Conservation (phyloP, 2,329 filamentous ascomycete genomes). For the Teratosphaeriaceae sp. region DNA sequence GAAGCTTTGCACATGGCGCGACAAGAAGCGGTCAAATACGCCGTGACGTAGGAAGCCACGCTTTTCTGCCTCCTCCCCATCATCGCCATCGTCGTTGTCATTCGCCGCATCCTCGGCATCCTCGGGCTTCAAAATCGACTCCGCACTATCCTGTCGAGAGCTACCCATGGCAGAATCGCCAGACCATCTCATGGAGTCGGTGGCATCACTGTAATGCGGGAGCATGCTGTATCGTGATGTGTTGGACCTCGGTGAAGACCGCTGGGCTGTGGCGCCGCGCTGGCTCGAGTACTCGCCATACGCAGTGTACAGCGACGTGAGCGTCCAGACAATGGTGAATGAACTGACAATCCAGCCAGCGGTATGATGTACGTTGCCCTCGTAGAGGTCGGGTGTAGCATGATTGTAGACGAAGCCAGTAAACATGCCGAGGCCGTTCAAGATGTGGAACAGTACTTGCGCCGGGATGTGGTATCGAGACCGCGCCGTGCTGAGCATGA, state of each 20-base stretch:
- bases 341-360: slow-evolving; percentile 78
- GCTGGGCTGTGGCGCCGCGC: slow-evolving; percentile 6
- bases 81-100: slow-evolving; percentile 14
- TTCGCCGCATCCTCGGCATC: slow-evolving; percentile 13
- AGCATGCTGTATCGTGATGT: too few species aligned
- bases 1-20: slow-evolving; percentile 16
- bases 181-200: slow-evolving; percentile 29
- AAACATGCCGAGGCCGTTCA: slow-evolving; percentile 53
- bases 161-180: slow-evolving; percentile 32
- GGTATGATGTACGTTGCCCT: slow-evolving; percentile 80
- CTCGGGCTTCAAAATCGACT: slow-evolving; percentile 19
- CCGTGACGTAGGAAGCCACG: slow-evolving; percentile 38
- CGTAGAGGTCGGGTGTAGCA: slow-evolving; percentile 78
- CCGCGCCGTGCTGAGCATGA: slow-evolving; percentile 77
- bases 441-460: slow-evolving; percentile 52
- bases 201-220: slow-evolving; percentile 16
- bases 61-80: slow-evolving; percentile 23
- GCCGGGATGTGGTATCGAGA: slow-evolving; percentile 65
- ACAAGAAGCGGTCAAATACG: slow-evolving; percentile 20
- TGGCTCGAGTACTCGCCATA: slow-evolving; percentile 32
- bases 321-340: slow-evolving; percentile 62
- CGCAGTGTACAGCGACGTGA: slow-evolving; percentile 59
- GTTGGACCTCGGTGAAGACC: slow-evolving; percentile 8
- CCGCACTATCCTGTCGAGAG: slow-evolving; percentile 27
- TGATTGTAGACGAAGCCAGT: slow-evolving; percentile 67